Conservation (phyloP, 139 green algal species). For the Chlorella sp. region DNA sequence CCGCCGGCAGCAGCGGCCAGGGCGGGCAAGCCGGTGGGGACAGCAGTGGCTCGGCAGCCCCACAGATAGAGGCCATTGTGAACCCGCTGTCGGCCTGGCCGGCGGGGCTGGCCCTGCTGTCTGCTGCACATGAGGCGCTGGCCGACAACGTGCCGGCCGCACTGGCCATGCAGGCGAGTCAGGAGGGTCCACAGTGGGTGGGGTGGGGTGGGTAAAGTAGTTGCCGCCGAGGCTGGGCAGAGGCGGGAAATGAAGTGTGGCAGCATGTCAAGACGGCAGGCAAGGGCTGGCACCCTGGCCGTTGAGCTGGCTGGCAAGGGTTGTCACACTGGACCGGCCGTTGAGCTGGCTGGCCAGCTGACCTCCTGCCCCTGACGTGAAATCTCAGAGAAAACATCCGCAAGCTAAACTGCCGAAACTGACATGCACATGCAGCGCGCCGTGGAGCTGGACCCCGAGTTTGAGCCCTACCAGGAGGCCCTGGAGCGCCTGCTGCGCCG, state of each 20-base stretch:
- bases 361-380: too few relatives aligned
- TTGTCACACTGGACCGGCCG: too few relatives aligned
- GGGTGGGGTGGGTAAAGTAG: too few relatives aligned
- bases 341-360: too few relatives aligned
- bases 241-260: too few relatives aligned
- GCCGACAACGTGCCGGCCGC: slow-evolving; percentile 43
- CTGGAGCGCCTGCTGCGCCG: slow-evolving; percentile 47
- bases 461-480: slow-evolving; percentile 3
- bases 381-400: too few relatives aligned
- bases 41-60: neutral
- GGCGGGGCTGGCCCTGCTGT: slow-evolving; percentile 34
- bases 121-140: slow-evolving; percentile 32
- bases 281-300: too few relatives aligned
- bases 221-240: too few relatives aligned
- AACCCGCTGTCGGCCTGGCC: slow-evolving; percentile 36
- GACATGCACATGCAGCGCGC: slow-evolving; percentile 5
- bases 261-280: too few relatives aligned
- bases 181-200: too few relatives aligned
- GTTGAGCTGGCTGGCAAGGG: too few relatives aligned
- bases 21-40: neutral
- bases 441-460: slow-evolving; percentile 12
- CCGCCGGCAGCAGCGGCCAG: neutral
- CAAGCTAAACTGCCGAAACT: too few relatives aligned
- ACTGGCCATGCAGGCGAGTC: neutral
- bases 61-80: neutral